Evolutionary conservation across 768 basidiomycete genomes (phyloP).

Genomic region (Boletus insuetus): DNA sequence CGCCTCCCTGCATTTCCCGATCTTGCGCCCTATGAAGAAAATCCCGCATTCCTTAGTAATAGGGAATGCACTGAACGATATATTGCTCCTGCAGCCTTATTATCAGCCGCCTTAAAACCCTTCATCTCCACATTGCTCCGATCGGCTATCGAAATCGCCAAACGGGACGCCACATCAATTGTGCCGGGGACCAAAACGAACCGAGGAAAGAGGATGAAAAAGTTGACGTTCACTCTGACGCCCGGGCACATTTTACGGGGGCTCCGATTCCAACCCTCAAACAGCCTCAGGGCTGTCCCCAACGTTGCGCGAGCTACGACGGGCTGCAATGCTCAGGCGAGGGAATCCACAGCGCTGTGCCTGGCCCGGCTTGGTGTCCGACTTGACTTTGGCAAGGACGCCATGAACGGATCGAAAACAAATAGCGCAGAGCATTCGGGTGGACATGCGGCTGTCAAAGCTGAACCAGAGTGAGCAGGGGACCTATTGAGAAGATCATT

Average conservation of each 20-base stretch:
- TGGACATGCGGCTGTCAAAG: background rate
- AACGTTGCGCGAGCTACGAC: background rate
- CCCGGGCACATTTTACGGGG: slow-evolving; percentile 42
- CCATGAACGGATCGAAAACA: background rate
- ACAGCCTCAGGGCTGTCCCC: background rate
- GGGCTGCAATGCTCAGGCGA: slow-evolving; percentile 4
- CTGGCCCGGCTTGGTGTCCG: slow-evolving; percentile 32
- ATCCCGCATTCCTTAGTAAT: slow-evolving; percentile 6
- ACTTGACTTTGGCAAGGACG: slow-evolving; percentile 19
- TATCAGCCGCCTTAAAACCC: slow-evolving; percentile 32
- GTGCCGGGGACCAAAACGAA: slow-evolving; percentile 15
- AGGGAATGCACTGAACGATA: slow-evolving; percentile 19
- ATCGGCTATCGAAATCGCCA: slow-evolving; percentile 32
- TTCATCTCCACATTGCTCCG: slow-evolving; percentile 35
- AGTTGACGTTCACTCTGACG: slow-evolving; percentile 31
- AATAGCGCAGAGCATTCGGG: background rate
- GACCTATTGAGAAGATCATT: background rate
- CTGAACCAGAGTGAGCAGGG: slow-evolving; percentile 9
- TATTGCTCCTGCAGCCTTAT: slow-evolving; percentile 38
- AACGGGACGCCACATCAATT: slow-evolving; percentile 30
- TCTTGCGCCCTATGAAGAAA: slow-evolving; percentile 5
- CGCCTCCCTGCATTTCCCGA: slow-evolving; percentile 22
- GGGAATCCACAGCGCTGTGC: slow-evolving; percentile 26
- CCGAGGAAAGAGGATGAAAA: slow-evolving; percentile 24
- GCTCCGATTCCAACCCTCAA: slow-evolving; percentile 17